A percentile compares a stretch with the other conserved stretches of the same genome.
These are phyloP conservation scores for Elymus sibiricus DNA, from an alignment of 176 grass and related monocot genomes.

Conservation along the genomic window DNA sequence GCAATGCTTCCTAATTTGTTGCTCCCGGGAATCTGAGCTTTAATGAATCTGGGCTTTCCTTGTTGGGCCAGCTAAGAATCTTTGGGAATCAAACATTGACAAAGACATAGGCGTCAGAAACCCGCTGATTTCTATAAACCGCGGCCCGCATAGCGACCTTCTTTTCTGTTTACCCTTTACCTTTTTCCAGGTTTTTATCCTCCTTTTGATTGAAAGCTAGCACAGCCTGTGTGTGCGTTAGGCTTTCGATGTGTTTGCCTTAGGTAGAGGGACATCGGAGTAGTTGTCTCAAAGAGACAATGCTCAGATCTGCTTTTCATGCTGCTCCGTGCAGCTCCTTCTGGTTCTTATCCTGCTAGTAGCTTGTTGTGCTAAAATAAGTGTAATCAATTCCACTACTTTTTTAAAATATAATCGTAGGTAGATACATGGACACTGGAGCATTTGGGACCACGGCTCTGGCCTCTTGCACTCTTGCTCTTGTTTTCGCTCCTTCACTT, in stretches of 20 bases:
- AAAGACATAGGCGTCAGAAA: neutral
- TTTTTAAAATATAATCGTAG: neutral
- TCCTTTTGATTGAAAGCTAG: conserved; percentile 49
- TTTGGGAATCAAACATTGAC: conserved; percentile 47
- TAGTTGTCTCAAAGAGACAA: conserved; percentile 13
- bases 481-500: neutral
- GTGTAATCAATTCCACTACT: neutral
- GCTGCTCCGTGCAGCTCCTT: conserved; percentile 14
- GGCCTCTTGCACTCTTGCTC: neutral
- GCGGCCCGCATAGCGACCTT: conserved; percentile 35
- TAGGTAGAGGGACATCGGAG: conserved; percentile 26
- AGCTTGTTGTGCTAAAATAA: neutral
- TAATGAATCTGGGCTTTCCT: conserved; percentile 14
- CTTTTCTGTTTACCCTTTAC: conserved; percentile 11
- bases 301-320: conserved; percentile 27
- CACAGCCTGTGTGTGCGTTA: conserved; percentile 11
- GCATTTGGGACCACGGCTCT: neutral
- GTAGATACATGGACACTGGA: neutral
- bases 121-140: conserved; percentile 14
- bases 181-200: conserved; percentile 46
- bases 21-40: neutral
- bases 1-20: too few species aligned
- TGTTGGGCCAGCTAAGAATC: conserved; percentile 35
- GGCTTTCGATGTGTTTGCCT: conserved; percentile 48
- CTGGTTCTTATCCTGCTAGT: neutral